Evolutionary conservation across 352 stramenopile species (phyloP).

Genomic region (Phytophthora sp.): DNA sequence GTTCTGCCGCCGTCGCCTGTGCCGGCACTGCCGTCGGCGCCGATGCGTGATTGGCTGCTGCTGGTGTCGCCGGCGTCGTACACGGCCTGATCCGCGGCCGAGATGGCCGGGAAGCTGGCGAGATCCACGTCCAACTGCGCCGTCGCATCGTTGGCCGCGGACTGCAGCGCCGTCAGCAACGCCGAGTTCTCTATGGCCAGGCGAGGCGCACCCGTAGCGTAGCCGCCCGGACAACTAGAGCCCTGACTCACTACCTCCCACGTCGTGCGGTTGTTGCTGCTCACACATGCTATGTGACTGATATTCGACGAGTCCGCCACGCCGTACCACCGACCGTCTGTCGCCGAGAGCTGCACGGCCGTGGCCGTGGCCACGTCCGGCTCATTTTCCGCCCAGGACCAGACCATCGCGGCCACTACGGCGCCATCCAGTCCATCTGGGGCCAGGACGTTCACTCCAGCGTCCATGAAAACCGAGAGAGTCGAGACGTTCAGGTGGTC

Average conservation of each 20-base stretch:
- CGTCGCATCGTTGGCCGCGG: conserved; percentile 34
- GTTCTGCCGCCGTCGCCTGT: conserved; percentile 11
- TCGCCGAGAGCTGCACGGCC: conserved; percentile 50
- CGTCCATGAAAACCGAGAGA: conserved; percentile 53
- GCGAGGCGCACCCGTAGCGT: conserved; percentile 35
- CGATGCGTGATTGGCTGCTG: conserved; percentile 31
- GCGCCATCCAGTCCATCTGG: conserved; percentile 62
- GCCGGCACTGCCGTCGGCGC: background rate
- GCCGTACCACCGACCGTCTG: conserved; percentile 65
- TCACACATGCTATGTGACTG: conserved; percentile 60
- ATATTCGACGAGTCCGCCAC: conserved; percentile 48
- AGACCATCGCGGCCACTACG: conserved; percentile 60
- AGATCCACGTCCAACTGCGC: conserved; percentile 62
- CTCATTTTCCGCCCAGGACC: conserved; percentile 66
- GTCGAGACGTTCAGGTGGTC: conserved; percentile 41
- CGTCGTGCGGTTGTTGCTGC: conserved; percentile 44
- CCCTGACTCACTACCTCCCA: conserved; percentile 61
- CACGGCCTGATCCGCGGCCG: conserved; percentile 45
- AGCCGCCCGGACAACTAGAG: conserved; percentile 51
- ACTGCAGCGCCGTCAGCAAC: conserved; percentile 40
- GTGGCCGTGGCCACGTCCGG: conserved; percentile 41
- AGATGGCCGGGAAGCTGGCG: conserved; percentile 51
- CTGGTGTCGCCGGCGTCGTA: conserved; percentile 42
- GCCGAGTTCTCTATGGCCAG: conserved; percentile 62
- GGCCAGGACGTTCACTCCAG: conserved; percentile 66